Base-by-base conservation (phyloP, 371 early-diverging fungal genomes). In the Paraphysoderma sedebokerense region DNA sequence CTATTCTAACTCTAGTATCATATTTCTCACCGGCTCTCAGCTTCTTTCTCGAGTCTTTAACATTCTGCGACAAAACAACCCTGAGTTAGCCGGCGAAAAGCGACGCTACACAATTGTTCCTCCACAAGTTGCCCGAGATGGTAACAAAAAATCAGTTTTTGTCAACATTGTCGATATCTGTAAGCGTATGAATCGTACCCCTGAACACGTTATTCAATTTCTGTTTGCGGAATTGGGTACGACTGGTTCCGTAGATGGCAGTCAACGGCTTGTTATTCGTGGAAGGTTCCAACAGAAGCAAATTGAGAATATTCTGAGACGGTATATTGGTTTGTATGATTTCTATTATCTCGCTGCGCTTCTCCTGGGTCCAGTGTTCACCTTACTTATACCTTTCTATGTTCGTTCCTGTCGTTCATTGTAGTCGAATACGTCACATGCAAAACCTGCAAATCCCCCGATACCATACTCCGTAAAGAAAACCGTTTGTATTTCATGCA, bases 221-320 rank as follows among this genome's bases (percentile, higher is more conserved):
- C 74, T 99, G 60, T 95, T 89, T 65, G 84, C 93, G 37, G 98
- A 98, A 76, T 76, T 99, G 81, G 95, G 97, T 67, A 93, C 97
- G 13, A 85, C 79, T 32, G 99, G 99, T 34, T 93, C 98, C 22
- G 77, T 97, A 44, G 98, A 99, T 62, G 87, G 90, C 50, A 75
- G 75, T 40, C 86, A 89, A 58, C 80, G 92, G 32, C 66, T 99
- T 48, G 72, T 98, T 37, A 91, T 99, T 67, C 92, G 92, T 78
- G 99, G 99, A 47, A 79, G 85, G 49, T 99, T 93, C 85, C 87
- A 92, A 66, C 97, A 91, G 66, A 91, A 92, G 72, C 98, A 98
- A 66, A 90, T 99, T 42, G 99, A 99, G 67, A 92, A 85, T 50
- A 89, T 99, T 40, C 66, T 99, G 52, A 90, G 96, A 65, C 83